Evolutionary conservation across 768 basidiomycete species (phyloP), one percentile per base, ranked within the genome.

Genomic region (Suillus clintonianus): DNA sequence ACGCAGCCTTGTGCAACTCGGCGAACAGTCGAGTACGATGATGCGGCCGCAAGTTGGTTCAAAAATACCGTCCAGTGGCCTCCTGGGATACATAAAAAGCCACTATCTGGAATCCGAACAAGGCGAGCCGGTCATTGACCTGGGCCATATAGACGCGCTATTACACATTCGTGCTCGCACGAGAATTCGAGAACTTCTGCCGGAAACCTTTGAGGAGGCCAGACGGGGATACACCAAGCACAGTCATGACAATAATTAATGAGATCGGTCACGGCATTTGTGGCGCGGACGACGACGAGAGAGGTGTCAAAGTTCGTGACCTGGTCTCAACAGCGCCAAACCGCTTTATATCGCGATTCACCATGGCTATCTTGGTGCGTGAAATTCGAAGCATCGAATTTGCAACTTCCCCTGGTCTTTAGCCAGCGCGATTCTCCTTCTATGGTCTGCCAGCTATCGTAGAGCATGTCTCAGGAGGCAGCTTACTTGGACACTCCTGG

Each of bases 331-430:
- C 32, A 34, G 43, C 24, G 6, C 14, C 5, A 27, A 39, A 10
- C 24, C 36, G 15, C 22, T 39, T 56, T 34, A 27, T 53, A 53
- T 8, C 24, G 51, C 34, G 45, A 60, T 37, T 36, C 60, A 36
- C 60, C 27, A 24, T 17, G 17, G 5, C 55, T 61, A 39, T 61
- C 60, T 37, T 61, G 53, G n/a, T n/a, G 37, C 60, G 34, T 54
- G 50, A 37, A 37, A 53, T 54, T 39, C 60, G 60, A 61, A 61
- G 60, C 36, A 30, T 24, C 13, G 22, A 58, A 27, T 27, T 39
- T 30, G 9, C 27, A 5, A 15, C 48, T 51, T 30, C 27, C 17
- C 50, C 19, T 51, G 50, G 51, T 53, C 10, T 17, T 27, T 24
- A 15, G 27, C 27, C 48, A 7, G 17, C 1, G 13, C 6, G 4